Percentiles rank a stretch among this genome's conserved stretches.
phyloP scores from a whole-genome alignment of 1,139 yeast species.

The Kodamaea arcana region DNA sequence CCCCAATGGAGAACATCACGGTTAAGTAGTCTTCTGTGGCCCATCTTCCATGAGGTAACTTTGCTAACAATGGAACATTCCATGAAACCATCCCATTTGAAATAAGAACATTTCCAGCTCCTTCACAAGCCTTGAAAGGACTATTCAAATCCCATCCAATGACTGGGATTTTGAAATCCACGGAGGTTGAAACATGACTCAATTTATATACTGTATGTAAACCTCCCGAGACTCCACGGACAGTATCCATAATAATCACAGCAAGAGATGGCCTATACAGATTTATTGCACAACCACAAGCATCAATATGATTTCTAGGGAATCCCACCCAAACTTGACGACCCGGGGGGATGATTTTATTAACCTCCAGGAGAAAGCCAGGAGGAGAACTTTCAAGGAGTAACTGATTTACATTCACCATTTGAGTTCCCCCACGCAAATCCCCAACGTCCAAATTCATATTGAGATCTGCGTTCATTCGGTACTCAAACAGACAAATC shows the following conservation, averaged over 20 bases:
- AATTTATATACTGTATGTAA: constrained; percentile 14
- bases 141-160: constrained; percentile 17
- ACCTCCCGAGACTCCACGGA: constrained; percentile 4
- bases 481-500: constrained; percentile 24
- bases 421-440: constrained; percentile 25
- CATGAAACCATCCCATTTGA: constrained; percentile 26
- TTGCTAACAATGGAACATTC: constrained; percentile 14
- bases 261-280: constrained; percentile 27
- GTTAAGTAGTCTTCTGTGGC: constrained; percentile 26
- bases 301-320: constrained; percentile 22
- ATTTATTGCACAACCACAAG: constrained; percentile 25
- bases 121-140: constrained; percentile 14
- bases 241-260: constrained; percentile 16
- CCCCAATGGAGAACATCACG: constrained; percentile 32
- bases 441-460: constrained; percentile 17
- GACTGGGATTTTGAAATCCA: constrained; percentile 27
- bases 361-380: not conserved
- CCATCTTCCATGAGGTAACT: constrained; percentile 11
- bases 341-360: constrained; percentile 12
- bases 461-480: constrained; percentile 15
- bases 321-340: constrained; percentile 25
- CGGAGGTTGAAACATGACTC: constrained; percentile 29
- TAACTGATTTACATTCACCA: constrained; percentile 16
- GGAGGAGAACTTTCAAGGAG: not conserved
- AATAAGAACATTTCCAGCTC: constrained; percentile 18